phyloP scores from a whole-genome alignment of 2,329 filamentous ascomycete species.

The Colletotrichum lini region DNA sequence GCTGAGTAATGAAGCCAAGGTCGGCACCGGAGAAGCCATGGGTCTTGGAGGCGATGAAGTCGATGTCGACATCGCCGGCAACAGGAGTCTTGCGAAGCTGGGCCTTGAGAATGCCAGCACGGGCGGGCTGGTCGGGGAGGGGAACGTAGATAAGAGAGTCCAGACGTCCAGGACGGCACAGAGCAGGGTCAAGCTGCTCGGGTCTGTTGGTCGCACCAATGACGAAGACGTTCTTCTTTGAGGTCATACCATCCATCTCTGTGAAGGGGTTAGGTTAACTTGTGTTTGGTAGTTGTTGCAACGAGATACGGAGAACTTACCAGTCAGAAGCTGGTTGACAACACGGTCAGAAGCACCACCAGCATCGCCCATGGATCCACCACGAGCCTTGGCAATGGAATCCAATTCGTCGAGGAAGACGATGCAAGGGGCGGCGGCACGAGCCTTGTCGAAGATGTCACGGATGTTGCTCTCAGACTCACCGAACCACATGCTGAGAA shows the following conservation, averaged over 20 bases:
- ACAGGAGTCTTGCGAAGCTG: slow-evolving; percentile 99
- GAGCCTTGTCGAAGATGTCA: slow-evolving; percentile 99
- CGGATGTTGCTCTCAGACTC: slow-evolving; percentile 99
- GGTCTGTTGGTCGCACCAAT: slow-evolving; percentile 99
- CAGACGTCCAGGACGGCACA: slow-evolving; percentile 98
- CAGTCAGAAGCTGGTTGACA: slow-evolving; percentile 98
- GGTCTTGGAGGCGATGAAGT: slow-evolving; percentile 95
- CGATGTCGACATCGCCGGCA: slow-evolving; percentile 86
- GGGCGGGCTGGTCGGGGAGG: slow-evolving; percentile 91
- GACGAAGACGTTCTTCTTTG: slow-evolving; percentile 99
- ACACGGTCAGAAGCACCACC: slow-evolving; percentile 99
- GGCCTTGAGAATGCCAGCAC: slow-evolving; percentile 90
- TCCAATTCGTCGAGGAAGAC: slow-evolving; percentile 99
- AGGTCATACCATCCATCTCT: slow-evolving; percentile 99
- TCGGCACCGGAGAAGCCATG: slow-evolving; percentile 99
- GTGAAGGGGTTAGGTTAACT: slow-evolving; percentile 35
- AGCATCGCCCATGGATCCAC: slow-evolving; percentile 94
- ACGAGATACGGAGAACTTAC: slow-evolving; percentile 65
- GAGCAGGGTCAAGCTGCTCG: slow-evolving; percentile 96
- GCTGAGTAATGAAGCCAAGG: slow-evolving; percentile 98
- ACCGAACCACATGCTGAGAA: slow-evolving; percentile 99
- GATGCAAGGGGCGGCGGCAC: slow-evolving; percentile 96
- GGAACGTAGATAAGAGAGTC: slow-evolving; percentile 99
- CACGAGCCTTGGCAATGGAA: slow-evolving; percentile 99
- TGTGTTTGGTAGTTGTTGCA: not conserved